These are phyloP conservation scores for Castanospermum australe DNA, from an alignment of 306 rosid species.

Conservation along the genomic window DNA sequence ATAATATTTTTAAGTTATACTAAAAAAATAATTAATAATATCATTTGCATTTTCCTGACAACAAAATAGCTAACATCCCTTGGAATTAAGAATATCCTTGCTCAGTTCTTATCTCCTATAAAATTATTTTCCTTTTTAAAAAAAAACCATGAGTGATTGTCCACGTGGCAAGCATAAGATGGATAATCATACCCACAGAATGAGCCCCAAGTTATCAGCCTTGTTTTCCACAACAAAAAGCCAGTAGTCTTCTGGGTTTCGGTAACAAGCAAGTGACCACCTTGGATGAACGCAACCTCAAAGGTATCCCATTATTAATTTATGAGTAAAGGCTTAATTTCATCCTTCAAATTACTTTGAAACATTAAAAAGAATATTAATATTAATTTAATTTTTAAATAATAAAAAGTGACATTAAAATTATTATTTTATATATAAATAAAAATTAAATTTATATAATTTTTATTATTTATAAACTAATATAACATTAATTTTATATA, in stretches of 20 bases:
- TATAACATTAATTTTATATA: too few relatives aligned
- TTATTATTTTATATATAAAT: too few relatives aligned
- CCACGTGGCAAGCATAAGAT: not conserved
- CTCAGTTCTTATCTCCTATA: not conserved
- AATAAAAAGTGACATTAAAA: too few relatives aligned
- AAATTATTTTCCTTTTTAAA: too few relatives aligned
- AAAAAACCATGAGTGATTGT: not conserved
- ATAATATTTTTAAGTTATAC: too few relatives aligned
- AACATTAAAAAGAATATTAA: too few relatives aligned
- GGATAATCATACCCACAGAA: not conserved
- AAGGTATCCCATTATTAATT: not conserved
- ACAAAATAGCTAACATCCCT: not conserved
- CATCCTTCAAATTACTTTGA: too few relatives aligned
- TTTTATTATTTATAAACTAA: too few relatives aligned
- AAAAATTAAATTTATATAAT: too few relatives aligned
- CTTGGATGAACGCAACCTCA: not conserved
- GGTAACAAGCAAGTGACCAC: not conserved
- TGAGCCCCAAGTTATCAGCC: not conserved
- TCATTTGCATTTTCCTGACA: not conserved
- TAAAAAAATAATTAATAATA: too few relatives aligned
- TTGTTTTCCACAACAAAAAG: not conserved
- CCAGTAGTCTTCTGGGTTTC: not conserved
- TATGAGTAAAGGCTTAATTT: too few relatives aligned
- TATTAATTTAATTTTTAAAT: too few relatives aligned
- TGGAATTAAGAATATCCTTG: not conserved